Base-by-base conservation (phyloP, 78 protist species). In the Dictyostelium firmibasis region DNA sequence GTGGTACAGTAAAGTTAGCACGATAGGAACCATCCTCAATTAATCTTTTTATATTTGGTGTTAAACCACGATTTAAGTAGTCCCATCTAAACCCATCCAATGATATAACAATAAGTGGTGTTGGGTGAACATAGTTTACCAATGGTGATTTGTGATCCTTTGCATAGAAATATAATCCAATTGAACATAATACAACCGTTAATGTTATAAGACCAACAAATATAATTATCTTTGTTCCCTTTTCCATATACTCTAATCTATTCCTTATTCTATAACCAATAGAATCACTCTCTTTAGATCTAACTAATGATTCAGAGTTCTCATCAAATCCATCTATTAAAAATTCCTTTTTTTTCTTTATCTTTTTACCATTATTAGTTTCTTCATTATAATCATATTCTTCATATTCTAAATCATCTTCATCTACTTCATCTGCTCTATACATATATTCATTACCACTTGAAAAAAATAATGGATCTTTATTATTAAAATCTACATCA, bases 51-150 rank as follows among this genome's bases (percentile, higher is more conserved):
- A 89, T 11, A 64, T 89, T 60, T 41, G 94, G 94, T 44, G 94
- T 81, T 6, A 89, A 4, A 9, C 94, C 94, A 9, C 86, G 13
- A 4, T 89, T 69, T 27, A 89, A 47, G 53, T 35, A 89, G 29
- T 89, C 87, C 43, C 76, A 79, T 81, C 94, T 78, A 43, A 78
- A 89, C 1, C 86, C 84, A 81, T 89, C 94, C 23, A 89, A 16
- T 35, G 94, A 89, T 6, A 89, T 81, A 7, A 89, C 69, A 20
- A 89, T 89, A 23, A 44, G 3, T 50, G 85, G 94, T 27, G 72
- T 77, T 77, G 50, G 64, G 3, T 43, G 50, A 38, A 67, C 27
- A 27, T 67, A 67, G 27, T 67, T 67, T 11, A 27, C 75, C 33
- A 67, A 67, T 50, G 93, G 94, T 27, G 82, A 31, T 23, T 16